Conservation (phyloP, 306 rosid genomes). For the Aeschynomene evenia region DNA sequence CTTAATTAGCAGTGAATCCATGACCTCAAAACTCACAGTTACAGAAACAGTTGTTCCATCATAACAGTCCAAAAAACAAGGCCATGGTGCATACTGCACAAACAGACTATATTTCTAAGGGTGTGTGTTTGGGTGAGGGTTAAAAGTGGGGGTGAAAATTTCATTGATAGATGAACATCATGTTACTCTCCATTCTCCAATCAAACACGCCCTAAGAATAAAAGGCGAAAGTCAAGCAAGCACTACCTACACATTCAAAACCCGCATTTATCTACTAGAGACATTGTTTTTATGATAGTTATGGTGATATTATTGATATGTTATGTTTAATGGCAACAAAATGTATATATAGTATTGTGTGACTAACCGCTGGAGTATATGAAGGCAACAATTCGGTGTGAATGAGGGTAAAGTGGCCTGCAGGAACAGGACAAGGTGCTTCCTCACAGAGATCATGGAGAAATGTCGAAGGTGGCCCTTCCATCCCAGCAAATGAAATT, state of each 20-base stretch:
- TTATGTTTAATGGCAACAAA: not conserved
- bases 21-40: not conserved
- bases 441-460: conserved; percentile 58
- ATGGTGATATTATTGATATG: too few species aligned
- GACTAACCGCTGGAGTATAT: conserved; percentile 68
- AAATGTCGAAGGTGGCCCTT: conserved; percentile 26
- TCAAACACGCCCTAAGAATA: not conserved
- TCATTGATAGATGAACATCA: too few species aligned
- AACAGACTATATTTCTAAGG: too few species aligned
- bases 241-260: not conserved
- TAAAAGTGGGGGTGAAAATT: too few species aligned
- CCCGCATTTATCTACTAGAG: not conserved
- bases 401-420: conserved; percentile 59
- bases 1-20: not conserved
- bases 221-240: not conserved
- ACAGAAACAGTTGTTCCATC: not conserved
- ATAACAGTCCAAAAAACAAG: too few species aligned
- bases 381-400: conserved; percentile 74
- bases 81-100: not conserved
- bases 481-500: conserved; percentile 56
- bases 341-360: conserved; percentile 4
- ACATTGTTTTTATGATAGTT: not conserved
- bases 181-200: too few species aligned
- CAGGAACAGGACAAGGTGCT: conserved; percentile 53
- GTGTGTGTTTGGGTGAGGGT: too few species aligned